Evolutionary conservation across 2,329 filamentous ascomycete species (phyloP), one percentile per base, ranked within the genome.

Genomic region (Ophiostoma australiae): DNA sequence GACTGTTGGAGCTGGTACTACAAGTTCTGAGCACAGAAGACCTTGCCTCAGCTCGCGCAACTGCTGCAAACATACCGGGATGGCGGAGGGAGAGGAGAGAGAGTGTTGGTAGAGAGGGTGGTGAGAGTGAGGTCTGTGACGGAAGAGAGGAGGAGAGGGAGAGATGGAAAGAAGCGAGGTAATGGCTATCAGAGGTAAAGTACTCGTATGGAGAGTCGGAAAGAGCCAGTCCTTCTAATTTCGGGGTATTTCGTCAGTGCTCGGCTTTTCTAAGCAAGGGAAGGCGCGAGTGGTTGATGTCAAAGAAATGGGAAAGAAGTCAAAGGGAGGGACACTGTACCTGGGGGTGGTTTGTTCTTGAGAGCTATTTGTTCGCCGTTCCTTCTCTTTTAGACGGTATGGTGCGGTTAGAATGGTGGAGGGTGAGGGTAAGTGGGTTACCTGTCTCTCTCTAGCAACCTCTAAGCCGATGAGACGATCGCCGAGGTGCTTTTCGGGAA

Each of bases 1-100:
- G 63, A 66, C 41, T 48, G 70, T 66, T 73, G 66, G 68, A 73
- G 70, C 48, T 65, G 72, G 76, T 73, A 70, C 74, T 17, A 33
- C 31, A 31, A 20, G 35, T 76, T 74, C 75, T 77, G 74, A 78
- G 75, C 72, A 76, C 74, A 71, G 77, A 75, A 76, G 78, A 79
- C 77, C 78, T 77, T 75, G 78, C 76, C 76, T 79, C 78, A 76
- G 76, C 77, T 74, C 79, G 74, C 72, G 77, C 77, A 73, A 79
- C 76, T 61, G 77, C 76, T 72, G 78, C 75, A 76, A 80, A 80
- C 79, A 80, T 80, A 72, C 77, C 74, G 63, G 23, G 63, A 39
- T 23, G 52, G 58, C 48, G 61, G 48, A 35, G 37, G 17, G n/a
- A 15, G 37, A 67, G n/a, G n/a, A 44, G 55, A 17, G 5, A 70